Conservation (phyloP, 2,329 filamentous ascomycete species). For the Nemania sp. region DNA sequence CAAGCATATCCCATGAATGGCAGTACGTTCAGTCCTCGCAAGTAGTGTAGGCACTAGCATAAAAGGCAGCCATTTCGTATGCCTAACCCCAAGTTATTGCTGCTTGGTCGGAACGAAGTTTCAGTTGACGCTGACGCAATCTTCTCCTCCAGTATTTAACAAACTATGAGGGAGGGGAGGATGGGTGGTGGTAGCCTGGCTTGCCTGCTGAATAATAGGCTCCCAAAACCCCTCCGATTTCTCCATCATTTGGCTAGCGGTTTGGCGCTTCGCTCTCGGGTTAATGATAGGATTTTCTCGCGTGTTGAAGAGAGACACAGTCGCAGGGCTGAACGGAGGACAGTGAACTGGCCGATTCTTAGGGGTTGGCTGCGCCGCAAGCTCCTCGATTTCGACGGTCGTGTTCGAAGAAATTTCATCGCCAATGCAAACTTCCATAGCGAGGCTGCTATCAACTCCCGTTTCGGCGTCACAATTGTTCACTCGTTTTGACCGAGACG, state of each 20-base stretch:
- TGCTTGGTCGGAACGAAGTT: neutral
- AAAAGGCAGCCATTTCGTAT: neutral
- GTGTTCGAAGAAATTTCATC: neutral
- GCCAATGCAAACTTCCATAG: neutral
- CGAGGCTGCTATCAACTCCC: neutral
- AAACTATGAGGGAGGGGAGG: neutral
- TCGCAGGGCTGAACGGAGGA: slow-evolving; percentile 38
- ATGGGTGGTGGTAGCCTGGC: neutral
- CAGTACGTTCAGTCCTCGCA: neutral
- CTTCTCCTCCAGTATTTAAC: neutral
- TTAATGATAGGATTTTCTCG: slow-evolving; percentile 43
- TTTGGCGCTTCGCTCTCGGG: slow-evolving; percentile 35
- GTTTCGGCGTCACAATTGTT: neutral
- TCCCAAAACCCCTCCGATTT: slow-evolving; percentile 6
- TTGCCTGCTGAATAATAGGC: neutral
- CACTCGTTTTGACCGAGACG: neutral
- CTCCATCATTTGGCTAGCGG: slow-evolving; percentile 42
- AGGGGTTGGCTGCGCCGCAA: slow-evolving; percentile 6
- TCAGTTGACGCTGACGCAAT: neutral
- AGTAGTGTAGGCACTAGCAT: slow-evolving; percentile 3
- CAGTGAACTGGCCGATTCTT: slow-evolving; percentile 29
- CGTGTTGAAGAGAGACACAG: slow-evolving; percentile 40
- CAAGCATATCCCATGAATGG: neutral
- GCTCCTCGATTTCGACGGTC: neutral
- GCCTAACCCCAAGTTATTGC: neutral